Conservation (phyloP, 176 grass and related monocot genomes). For the Triticum monococcum region DNA sequence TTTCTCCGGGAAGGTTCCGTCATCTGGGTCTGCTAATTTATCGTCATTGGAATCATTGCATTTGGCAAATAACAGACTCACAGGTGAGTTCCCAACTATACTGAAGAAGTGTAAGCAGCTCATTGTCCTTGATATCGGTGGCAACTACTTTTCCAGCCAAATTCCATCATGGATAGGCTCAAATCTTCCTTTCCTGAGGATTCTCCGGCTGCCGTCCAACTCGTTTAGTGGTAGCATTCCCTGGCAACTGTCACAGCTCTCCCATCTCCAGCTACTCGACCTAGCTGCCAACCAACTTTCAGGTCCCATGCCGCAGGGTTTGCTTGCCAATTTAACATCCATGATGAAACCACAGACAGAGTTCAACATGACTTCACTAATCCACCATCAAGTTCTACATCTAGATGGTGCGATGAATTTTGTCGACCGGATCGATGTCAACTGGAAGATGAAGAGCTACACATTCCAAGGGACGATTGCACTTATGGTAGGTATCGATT, state of each 20-base stretch:
- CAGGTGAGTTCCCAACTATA: constrained; percentile 26
- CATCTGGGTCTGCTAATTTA: background rate
- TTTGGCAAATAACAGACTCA: constrained; percentile 28
- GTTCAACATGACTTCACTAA: constrained; percentile 1
- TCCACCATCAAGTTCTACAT: constrained; percentile 16
- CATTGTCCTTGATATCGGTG: constrained; percentile 36
- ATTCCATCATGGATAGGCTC: constrained; percentile 43
- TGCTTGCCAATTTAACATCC: constrained; percentile 8
- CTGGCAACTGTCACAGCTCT: constrained; percentile 29
- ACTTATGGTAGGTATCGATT: background rate
- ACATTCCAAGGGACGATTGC: constrained; percentile 6
- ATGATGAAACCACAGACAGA: constrained; percentile 40
- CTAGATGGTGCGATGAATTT: background rate
- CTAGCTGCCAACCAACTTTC: constrained; percentile 30
- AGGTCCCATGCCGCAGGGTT: constrained; percentile 14
- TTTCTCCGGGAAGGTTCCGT: constrained; percentile 12
- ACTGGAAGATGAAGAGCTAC: constrained; percentile 29
- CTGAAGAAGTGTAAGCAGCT: constrained; percentile 27
- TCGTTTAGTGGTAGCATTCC: constrained; percentile 37
- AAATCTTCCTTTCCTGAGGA: constrained; percentile 17
- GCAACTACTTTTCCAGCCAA: constrained; percentile 26
- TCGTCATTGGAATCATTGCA: constrained; percentile 30
- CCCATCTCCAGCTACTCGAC: constrained; percentile 41
- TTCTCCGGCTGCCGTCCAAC: constrained; percentile 42
- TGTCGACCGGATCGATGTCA: constrained; percentile 1